Evolutionary conservation across 306 rosid genomes (phyloP), one percentile per base, ranked within the genome.

Genomic region (Trichosanthes cucumerina): DNA sequence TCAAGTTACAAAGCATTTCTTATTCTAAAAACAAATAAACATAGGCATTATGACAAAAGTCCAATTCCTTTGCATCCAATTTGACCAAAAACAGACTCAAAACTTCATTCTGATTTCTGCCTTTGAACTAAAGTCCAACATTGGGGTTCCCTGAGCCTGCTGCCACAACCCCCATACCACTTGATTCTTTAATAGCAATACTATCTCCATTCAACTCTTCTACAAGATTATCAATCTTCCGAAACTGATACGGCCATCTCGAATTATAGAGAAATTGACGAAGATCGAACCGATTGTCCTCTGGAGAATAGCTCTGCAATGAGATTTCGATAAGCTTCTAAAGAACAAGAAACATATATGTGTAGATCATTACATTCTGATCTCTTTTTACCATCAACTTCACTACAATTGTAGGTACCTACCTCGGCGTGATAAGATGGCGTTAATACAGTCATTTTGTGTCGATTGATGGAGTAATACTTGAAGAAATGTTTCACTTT

Each of bases 361-460:
- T 6, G 38, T 43, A 70, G 36, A 43, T 13, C 12, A 19, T 69
- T 1, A 21, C 11, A 21, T 68, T 26, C 18, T 38, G 49, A 66
- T 39, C 39, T 60, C 64, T 59, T 34, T 64, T 15, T 64, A 34
- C 46, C 44, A 34, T 38, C 3, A 21, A 69, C 56, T 56, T 65
- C 49, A 26, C 11, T 49, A 44, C 63, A 57, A 56, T 41, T 9
- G 6, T 77, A 57, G 31, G 62, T 84, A 95, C 96, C 92, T 92
- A 95, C 97, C 96, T 95, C 98, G 18, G 97, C 98, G 44, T 95
- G 98, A 86, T 95, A 95, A 56, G 97, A 92, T 16, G 98, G 98
- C 44, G 97, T 92, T 82, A 91, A 52, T 12, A 88, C 91, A 1
- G 97, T 92, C 98, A 95, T 91, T 83, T 95, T 95, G 88, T 92